These are phyloP conservation scores for Cercospora janseana DNA, from an alignment of 2,329 filamentous ascomycete species.

Conservation along the genomic window DNA sequence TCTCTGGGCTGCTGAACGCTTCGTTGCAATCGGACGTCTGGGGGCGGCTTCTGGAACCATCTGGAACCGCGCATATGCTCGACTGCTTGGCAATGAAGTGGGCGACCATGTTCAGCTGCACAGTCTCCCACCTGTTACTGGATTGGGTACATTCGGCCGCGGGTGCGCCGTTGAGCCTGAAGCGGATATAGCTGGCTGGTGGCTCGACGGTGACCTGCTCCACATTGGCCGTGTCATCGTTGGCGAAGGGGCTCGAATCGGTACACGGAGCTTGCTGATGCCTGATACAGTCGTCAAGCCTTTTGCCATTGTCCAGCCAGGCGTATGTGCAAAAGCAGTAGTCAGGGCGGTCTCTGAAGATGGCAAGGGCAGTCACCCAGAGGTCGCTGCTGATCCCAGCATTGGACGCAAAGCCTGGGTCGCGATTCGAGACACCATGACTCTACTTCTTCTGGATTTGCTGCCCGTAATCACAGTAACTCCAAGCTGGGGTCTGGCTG, in stretches of 20 bases:
- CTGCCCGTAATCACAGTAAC: conserved; percentile 4
- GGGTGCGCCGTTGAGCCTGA: conserved; percentile 12
- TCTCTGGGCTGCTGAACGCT: conserved; percentile 12
- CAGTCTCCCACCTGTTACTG: conserved; percentile 10
- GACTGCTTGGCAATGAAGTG: conserved; percentile 7
- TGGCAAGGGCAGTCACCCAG: background rate
- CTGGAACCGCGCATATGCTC: conserved; percentile 13
- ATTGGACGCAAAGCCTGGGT: conserved; percentile 1
- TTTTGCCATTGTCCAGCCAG: conserved; percentile 10
- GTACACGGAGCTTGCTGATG: conserved; percentile 11
- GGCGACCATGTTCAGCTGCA: conserved; percentile 8
- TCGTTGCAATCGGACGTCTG: conserved; percentile 10
- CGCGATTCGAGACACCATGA: conserved; percentile 6
- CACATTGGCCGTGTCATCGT: conserved; percentile 10
- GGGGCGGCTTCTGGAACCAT: conserved; percentile 3
- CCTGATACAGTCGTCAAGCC: conserved; percentile 6
- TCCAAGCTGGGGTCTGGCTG: conserved; percentile 7
- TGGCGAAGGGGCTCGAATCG: conserved; percentile 3
- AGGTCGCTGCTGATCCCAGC: conserved; percentile 1
- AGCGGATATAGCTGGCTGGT: conserved; percentile 12
- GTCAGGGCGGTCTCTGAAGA: conserved; percentile 1
- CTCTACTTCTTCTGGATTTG: conserved; percentile 7
- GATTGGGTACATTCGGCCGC: conserved; percentile 7
- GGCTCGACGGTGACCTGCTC: conserved; percentile 13
- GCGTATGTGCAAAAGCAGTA: conserved; percentile 1